These are phyloP conservation scores for Fusarium cyanostomum DNA, from an alignment of 2,329 filamentous ascomycete genomes.

Conservation along the genomic window DNA sequence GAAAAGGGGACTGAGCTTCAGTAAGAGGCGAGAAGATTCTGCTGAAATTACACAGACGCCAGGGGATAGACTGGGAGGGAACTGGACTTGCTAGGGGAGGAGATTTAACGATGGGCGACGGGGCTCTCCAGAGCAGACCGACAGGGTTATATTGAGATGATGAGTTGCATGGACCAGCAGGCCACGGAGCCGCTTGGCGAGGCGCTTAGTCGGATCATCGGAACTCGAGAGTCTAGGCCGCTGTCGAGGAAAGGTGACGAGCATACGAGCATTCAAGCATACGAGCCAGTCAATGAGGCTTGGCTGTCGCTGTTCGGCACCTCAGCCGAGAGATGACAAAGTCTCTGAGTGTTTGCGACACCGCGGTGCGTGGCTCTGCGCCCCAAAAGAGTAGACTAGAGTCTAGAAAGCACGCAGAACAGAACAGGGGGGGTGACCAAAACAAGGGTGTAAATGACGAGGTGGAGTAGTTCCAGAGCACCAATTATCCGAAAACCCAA, in stretches of 20 bases:
- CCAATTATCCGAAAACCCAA: constrained; percentile 4
- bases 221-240: constrained; percentile 9
- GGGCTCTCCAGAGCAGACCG: constrained; percentile 4
- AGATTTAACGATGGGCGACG: constrained; percentile 13
- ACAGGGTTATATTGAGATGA: constrained; percentile 39
- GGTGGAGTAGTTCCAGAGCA: constrained; percentile 25
- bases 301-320: constrained; percentile 38
- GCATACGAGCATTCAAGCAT: too few relatives aligned
- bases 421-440: constrained; percentile 15
- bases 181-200: constrained; percentile 34
- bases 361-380: constrained; percentile 17
- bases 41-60: constrained; percentile 36
- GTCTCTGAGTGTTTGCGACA: not conserved
- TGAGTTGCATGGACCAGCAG: constrained; percentile 35
- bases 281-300: too few relatives aligned
- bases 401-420: constrained; percentile 2
- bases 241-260: too few relatives aligned
- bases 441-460: too few relatives aligned
- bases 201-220: constrained; percentile 36
- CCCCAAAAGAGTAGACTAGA: constrained; percentile 16
- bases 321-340: constrained; percentile 30
- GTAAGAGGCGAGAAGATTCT: constrained; percentile 22
- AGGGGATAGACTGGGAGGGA: constrained; percentile 16
- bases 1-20: constrained; percentile 31
- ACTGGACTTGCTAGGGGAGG: constrained; percentile 19